phyloP scores from a whole-genome alignment of 257 asterid genomes.

The Ehretia macrophylla region DNA sequence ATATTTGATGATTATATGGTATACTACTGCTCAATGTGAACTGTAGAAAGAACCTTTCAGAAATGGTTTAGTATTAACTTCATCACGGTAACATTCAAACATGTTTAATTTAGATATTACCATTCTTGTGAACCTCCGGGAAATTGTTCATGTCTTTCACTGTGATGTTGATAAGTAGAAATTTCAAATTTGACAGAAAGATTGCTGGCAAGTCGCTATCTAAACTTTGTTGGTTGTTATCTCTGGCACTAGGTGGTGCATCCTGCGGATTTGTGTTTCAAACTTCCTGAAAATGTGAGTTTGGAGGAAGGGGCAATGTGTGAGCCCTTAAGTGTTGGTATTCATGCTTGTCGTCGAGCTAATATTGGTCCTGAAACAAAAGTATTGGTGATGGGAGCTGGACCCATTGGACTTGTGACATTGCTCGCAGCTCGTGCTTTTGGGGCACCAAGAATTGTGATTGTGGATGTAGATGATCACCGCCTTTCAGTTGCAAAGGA shows the following conservation, averaged over 20 bases:
- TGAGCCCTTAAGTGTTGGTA: slow-evolving; percentile 93
- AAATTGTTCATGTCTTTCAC: no score
- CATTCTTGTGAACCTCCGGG: no score
- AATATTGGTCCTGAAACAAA: slow-evolving; percentile 73
- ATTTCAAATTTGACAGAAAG: no score
- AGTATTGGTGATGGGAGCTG: slow-evolving; percentile 89
- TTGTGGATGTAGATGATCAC: slow-evolving; percentile 70
- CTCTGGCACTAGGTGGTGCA: slow-evolving; percentile 66
- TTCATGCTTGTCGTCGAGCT: slow-evolving; percentile 94
- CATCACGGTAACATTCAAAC: no score
- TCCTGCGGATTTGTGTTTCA: slow-evolving; percentile 87
- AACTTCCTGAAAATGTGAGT: slow-evolving; percentile 80
- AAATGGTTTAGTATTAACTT: no score
- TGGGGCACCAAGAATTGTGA: slow-evolving; percentile 69
- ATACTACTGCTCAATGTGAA: no score
- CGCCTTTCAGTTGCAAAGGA: slow-evolving; percentile 74
- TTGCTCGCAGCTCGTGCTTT: slow-evolving; percentile 89
- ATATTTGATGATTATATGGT: no score
- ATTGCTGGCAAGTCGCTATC: no score
- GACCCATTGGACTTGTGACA: slow-evolving; percentile 85
- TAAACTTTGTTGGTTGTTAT: not conserved
- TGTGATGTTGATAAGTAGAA: no score
- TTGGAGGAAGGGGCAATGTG: slow-evolving; percentile 98
- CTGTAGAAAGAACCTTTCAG: no score
- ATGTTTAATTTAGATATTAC: no score